Percentiles rank a stretch among this genome's conserved stretches.
Conservation (phyloP, 2,329 filamentous ascomycete genomes). For the Exophiala bonariae region DNA sequence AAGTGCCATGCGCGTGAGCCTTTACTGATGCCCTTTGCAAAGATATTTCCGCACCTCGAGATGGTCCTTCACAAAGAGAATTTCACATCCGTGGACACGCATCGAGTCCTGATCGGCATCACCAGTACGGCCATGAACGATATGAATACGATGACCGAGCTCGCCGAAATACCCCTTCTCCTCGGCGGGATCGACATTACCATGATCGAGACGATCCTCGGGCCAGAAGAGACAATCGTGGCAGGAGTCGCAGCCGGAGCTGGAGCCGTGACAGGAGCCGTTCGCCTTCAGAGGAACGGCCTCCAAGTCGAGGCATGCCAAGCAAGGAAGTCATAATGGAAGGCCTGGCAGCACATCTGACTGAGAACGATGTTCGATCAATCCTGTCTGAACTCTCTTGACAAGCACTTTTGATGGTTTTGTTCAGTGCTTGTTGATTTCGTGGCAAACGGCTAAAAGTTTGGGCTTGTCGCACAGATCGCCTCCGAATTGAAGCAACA, state of each 20-base stretch:
- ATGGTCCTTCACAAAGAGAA: constrained; percentile 38
- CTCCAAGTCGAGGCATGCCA: constrained; percentile 41
- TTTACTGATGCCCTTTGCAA: constrained; percentile 40
- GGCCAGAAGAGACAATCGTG: constrained; percentile 35
- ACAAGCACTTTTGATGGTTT: constrained; percentile 15
- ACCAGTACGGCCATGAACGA: constrained; percentile 32
- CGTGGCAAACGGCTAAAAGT: constrained; percentile 25
- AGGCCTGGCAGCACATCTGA: constrained; percentile 49
- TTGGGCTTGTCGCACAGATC: constrained; percentile 49
- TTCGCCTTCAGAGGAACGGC: constrained; percentile 37
- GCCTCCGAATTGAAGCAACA: constrained; percentile 54
- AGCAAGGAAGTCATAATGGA: constrained; percentile 54
- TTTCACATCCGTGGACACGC: constrained; percentile 34
- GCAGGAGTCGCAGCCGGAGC: constrained; percentile 31
- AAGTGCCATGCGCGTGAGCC: constrained; percentile 27
- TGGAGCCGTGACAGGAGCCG: constrained; percentile 32
- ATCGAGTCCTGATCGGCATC: constrained; percentile 33
- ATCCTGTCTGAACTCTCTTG: constrained; percentile 31
- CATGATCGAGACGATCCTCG: constrained; percentile 49
- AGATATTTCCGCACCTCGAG: constrained; percentile 40
- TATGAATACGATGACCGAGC: constrained; percentile 25
- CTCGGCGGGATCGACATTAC: constrained; percentile 40
- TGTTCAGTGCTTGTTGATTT: constrained; percentile 19
- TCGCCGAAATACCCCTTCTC: constrained; percentile 36
- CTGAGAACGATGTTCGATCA: constrained; percentile 52